Percentiles rank a stretch among this genome's conserved stretches.
These are phyloP conservation scores for Volvariella volvacea DNA, from an alignment of 1,284 basidiomycete species.

Conservation along the genomic window DNA sequence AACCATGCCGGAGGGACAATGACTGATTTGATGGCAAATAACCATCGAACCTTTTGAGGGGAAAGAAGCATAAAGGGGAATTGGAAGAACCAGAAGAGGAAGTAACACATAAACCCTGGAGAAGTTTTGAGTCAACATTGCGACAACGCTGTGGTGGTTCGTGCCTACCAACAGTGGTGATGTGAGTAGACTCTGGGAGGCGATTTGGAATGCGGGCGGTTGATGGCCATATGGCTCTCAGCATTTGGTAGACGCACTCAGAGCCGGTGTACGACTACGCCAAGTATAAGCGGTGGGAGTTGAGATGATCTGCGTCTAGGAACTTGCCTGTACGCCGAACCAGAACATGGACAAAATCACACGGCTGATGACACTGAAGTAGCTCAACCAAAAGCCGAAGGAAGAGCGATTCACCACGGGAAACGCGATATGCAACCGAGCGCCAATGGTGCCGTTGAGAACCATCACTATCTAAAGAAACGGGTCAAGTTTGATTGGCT, in stretches of 20 bases:
- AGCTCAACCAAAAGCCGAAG: constrained; percentile 77
- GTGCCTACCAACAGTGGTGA: constrained; percentile 52
- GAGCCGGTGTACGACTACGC: constrained; percentile 55
- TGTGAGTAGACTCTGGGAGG: constrained; percentile 50
- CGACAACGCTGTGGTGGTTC: not conserved
- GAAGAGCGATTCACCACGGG: constrained; percentile 70
- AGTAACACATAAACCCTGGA: constrained; percentile 64
- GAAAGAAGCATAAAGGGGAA: constrained; percentile 73
- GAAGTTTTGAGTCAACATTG: not conserved
- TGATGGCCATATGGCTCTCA: constrained; percentile 76
- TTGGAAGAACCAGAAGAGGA: constrained; percentile 73
- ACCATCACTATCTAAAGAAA: constrained; percentile 41
- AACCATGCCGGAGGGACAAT: constrained; percentile 64
- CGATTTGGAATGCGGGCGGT: constrained; percentile 57
- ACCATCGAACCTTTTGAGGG: constrained; percentile 65
- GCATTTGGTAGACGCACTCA: constrained; percentile 64
- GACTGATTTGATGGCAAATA: constrained; percentile 65
- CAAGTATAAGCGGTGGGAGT: not conserved
- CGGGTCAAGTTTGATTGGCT: not conserved
- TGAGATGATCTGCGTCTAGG: not conserved
- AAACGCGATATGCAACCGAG: constrained; percentile 54
- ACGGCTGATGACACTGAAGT: constrained; percentile 71
- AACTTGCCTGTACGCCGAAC: constrained; percentile 53
- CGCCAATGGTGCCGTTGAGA: constrained; percentile 67
- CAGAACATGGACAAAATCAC: constrained; percentile 74